Percentiles rank a stretch among this genome's conserved stretches.
Conservation (phyloP, 2,329 filamentous ascomycete genomes). For the Ophiostoma quercus region DNA sequence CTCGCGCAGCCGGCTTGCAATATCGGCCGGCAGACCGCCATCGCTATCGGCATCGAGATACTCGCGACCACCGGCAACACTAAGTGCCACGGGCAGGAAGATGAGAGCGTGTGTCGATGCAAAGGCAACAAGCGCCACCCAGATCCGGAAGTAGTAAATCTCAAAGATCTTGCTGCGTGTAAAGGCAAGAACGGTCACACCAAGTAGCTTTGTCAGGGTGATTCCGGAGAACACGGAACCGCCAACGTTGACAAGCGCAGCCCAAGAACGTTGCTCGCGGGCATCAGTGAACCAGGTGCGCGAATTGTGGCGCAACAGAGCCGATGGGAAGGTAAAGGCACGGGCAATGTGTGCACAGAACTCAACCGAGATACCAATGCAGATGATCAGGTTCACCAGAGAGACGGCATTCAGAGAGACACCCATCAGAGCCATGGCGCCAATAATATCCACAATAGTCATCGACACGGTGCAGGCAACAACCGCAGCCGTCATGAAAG, state of each 20-base stretch:
- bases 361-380: constrained; percentile 91
- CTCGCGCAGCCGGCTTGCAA: constrained; percentile 56
- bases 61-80: constrained; percentile 76
- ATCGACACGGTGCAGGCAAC: constrained; percentile 85
- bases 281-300: constrained; percentile 68
- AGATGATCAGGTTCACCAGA: constrained; percentile 93
- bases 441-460: constrained; percentile 90
- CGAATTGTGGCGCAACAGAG: constrained; percentile 73
- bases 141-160: constrained; percentile 97
- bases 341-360: constrained; percentile 96
- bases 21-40: constrained; percentile 82
- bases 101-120: constrained; percentile 84
- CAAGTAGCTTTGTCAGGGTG: constrained; percentile 89
- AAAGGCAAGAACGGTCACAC: constrained; percentile 87
- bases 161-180: constrained; percentile 98
- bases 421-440: constrained; percentile 81
- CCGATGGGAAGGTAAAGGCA: constrained; percentile 89
- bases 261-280: constrained; percentile 82
- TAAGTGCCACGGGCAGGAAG: constrained; percentile 85
- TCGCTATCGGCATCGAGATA: constrained; percentile 85
- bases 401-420: constrained; percentile 94
- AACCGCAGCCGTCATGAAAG: constrained; percentile 70
- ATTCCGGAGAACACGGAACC: constrained; percentile 94
- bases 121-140: constrained; percentile 85
- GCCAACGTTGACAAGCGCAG: constrained; percentile 88